phyloP scores from a whole-genome alignment of 2,329 filamentous ascomycete genomes.

The Fusarium sp. region DNA sequence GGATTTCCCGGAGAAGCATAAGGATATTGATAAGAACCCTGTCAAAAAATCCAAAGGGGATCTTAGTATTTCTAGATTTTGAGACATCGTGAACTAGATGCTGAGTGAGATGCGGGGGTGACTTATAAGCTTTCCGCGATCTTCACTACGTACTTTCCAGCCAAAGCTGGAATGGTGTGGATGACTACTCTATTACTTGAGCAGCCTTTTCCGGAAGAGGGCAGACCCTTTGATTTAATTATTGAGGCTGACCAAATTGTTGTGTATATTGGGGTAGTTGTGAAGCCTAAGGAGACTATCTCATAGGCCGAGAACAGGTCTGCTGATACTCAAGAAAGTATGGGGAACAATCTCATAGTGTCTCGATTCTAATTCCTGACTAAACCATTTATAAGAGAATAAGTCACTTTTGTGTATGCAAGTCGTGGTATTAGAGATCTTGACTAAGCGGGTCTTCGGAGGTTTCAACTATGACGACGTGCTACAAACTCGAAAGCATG shows the following conservation, averaged over 20 bases:
- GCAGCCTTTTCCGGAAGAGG: constrained; percentile 21
- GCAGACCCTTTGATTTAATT: constrained; percentile 1
- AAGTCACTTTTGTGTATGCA: no score
- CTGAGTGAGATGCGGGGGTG: constrained; percentile 24
- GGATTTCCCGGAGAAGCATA: constrained; percentile 11
- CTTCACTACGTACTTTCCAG: constrained; percentile 15
- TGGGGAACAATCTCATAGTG: neutral
- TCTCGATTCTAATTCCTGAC: no score
- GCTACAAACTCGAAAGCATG: no score
- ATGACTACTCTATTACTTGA: constrained; percentile 31
- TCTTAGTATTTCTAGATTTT: neutral
- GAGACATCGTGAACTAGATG: neutral
- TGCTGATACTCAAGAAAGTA: neutral
- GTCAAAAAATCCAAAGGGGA: neutral
- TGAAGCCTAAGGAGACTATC: constrained; percentile 1
- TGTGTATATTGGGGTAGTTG: neutral
- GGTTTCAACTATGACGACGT: no score
- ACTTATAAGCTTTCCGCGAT: constrained; percentile 41
- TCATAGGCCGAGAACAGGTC: neutral
- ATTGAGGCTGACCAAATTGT: constrained; percentile 12
- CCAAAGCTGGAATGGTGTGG: constrained; percentile 26
- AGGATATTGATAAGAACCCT: constrained; percentile 5
- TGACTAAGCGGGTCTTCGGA: no score
- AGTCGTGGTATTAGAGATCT: no score
- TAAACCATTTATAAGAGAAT: no score